These are phyloP conservation scores for Carnegiea gigantea DNA, from an alignment of 179 eudicot genomes.

Conservation along the genomic window DNA sequence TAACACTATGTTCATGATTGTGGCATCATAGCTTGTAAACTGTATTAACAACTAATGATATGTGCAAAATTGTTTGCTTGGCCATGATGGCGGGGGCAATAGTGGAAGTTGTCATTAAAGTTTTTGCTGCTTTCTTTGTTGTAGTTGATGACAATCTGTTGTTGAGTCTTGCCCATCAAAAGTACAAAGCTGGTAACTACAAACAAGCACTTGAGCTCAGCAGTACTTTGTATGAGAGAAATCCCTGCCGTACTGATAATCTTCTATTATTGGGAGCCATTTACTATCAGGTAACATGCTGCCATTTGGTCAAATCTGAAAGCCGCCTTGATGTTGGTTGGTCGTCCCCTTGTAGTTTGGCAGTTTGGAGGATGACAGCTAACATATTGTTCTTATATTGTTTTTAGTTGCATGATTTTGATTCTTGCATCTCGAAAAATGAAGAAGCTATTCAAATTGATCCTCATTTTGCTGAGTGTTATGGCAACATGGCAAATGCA, in stretches of 20 bases:
- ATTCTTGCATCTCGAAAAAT: conserved; percentile 76
- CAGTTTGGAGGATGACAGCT: conserved; percentile 22
- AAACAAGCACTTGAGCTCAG: conserved; percentile 84
- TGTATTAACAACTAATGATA: not conserved
- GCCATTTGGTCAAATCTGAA: not conserved
- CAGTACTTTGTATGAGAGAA: conserved; percentile 71
- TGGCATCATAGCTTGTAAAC: not conserved
- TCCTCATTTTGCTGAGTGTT: conserved; percentile 92
- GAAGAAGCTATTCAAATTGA: conserved; percentile 91
- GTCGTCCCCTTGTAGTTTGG: conserved; percentile 1
- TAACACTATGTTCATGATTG: not conserved
- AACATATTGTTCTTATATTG: conserved; percentile 19
- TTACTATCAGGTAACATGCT: conserved; percentile 70
- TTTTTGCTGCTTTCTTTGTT: conserved; percentile 17
- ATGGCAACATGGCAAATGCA: conserved; percentile 97
- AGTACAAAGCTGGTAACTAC: conserved; percentile 85
- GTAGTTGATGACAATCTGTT: conserved; percentile 73
- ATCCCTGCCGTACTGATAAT: conserved; percentile 81
- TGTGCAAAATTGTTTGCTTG: not conserved
- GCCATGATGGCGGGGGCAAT: not conserved
- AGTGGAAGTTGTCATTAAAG: not conserved
- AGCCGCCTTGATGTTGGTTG: not conserved
- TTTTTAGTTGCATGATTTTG: conserved; percentile 80
- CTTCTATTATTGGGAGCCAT: conserved; percentile 87
- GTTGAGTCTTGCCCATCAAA: conserved; percentile 77